A percentile compares a stretch with the other conserved stretches of the same genome.
These are phyloP conservation scores for Echium plantagineum DNA, from an alignment of 257 asterid genomes.

Conservation along the genomic window DNA sequence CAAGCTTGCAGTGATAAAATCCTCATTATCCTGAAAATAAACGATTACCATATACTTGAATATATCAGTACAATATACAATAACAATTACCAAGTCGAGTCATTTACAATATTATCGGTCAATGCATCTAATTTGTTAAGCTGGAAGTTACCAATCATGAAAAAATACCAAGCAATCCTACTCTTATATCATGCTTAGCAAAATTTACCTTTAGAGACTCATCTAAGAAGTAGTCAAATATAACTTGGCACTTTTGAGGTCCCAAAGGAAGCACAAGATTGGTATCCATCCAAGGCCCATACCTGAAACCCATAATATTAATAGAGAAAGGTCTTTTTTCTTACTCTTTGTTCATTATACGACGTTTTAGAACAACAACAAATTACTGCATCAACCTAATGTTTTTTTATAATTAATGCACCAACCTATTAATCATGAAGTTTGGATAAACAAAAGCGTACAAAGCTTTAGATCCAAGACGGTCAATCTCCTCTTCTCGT, in stretches of 20 bases:
- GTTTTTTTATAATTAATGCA: background rate
- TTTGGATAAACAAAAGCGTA: constrained; percentile 82
- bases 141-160: background rate
- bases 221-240: constrained; percentile 78
- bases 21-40: constrained; percentile 32
- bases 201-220: constrained; percentile 49
- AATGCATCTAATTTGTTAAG: background rate
- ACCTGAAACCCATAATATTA: constrained; percentile 27
- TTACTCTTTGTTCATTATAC: background rate
- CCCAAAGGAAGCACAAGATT: constrained; percentile 74
- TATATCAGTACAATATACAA: no score
- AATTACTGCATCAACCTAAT: constrained; percentile 41
- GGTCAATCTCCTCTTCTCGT: constrained; percentile 28
- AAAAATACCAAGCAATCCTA: background rate
- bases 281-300: constrained; percentile 98
- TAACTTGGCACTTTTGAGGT: constrained; percentile 64
- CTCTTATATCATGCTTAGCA: background rate
- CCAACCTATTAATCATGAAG: constrained; percentile 86
- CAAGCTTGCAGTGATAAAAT: constrained; percentile 44
- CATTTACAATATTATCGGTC: background rate
- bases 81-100: background rate
- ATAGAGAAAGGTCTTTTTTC: background rate
- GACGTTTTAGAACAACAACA: no score
- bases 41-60: background rate
- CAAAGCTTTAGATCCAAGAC: constrained; percentile 61